Conservation (phyloP, 371 early-diverging fungal species). For the Gilbertella persicaria region DNA sequence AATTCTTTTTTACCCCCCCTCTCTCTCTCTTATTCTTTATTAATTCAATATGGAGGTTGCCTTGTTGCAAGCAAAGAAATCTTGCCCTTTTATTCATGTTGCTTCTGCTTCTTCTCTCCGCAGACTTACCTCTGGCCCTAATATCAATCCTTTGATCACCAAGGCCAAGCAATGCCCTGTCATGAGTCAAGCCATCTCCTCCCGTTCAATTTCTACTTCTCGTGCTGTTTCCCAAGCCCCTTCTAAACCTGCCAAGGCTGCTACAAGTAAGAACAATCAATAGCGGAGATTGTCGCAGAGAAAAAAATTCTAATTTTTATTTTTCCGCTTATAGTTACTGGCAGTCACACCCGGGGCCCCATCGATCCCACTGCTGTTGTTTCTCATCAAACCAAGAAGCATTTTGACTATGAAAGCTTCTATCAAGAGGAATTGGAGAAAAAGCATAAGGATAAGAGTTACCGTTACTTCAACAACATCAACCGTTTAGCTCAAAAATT, state of each 20-base stretch:
- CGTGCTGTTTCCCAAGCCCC: constrained; percentile 40
- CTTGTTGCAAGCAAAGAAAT: constrained; percentile 53
- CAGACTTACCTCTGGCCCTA: constrained; percentile 57
- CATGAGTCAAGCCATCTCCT: constrained; percentile 82
- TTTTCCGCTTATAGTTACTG: constrained; percentile 8
- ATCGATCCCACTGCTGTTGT: constrained; percentile 23
- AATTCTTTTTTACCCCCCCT: constrained; percentile 15
- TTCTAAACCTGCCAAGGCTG: constrained; percentile 47
- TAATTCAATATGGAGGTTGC: constrained; percentile 55
- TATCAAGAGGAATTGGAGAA: constrained; percentile 85
- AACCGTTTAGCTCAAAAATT: constrained; percentile 92
- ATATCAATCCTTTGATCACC: constrained; percentile 61
- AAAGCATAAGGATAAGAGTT: constrained; percentile 95
- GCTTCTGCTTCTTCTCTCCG: constrained; percentile 79
- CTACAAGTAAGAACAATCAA: constrained; percentile 33
- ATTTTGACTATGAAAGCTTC: constrained; percentile 89
- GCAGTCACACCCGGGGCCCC: constrained; percentile 26
- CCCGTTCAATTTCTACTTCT: constrained; percentile 53
- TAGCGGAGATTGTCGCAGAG: constrained; percentile 1
- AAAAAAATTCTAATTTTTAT: constrained; percentile 2
- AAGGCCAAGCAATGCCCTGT: constrained; percentile 88
- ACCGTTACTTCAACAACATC: constrained; percentile 99
- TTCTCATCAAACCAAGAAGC: constrained; percentile 41
- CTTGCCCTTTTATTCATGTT: constrained; percentile 88
- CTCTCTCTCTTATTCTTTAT: constrained; percentile 9